Evolutionary conservation across 2,329 filamentous ascomycete species (phyloP), one percentile per base, ranked within the genome.

Genomic region (Aspergillus floridensis): DNA sequence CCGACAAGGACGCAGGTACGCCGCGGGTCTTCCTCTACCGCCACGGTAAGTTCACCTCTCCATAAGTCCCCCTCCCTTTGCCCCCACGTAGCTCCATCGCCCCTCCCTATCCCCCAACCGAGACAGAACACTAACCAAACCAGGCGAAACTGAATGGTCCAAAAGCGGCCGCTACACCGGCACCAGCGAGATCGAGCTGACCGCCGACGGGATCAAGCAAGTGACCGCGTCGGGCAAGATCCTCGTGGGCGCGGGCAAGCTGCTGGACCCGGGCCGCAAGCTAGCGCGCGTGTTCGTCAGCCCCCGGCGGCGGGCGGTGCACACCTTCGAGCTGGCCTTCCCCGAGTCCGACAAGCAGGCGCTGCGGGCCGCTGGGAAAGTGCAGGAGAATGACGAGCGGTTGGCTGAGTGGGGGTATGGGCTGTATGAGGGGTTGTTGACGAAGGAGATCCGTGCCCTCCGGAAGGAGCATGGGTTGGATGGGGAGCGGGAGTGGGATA

Each of bases 401-500:
- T 74, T 88, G 48, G 75, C 80, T 2, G 85, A 88, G 69, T 88
- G 86, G 86, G 81, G 84, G 60, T 88, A 88, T 71, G 85, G 86
- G 49, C 75, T 81, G 60, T 88, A 88, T 68, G 86, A 88, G 70
- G 86, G 86, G 11, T 70, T 86, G 24, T 79, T 78, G 49, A 78
- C 76, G 7, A 67, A 74, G n/a, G 74, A 84, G 65, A 87, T 88
- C 53, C 74, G 75, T 14, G 68, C 74, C 29, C 64, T 74, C 61
- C 77, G 85, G 59, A 73, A 77, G 62, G 65, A 77, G 57, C 72
- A 76, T 8, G 83, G 83, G 0, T 70, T 84, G 19, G 83, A 85
- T 65, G 59, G 57, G 12, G 77, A 81, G n/a, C 66, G 65, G 38
- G 69, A 73, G 26, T 86, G 84, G 84, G 77, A 84, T 70, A 85